These are phyloP conservation scores for Manihot esculenta DNA, from an alignment of 441 rosid genomes.

Conservation along the genomic window DNA sequence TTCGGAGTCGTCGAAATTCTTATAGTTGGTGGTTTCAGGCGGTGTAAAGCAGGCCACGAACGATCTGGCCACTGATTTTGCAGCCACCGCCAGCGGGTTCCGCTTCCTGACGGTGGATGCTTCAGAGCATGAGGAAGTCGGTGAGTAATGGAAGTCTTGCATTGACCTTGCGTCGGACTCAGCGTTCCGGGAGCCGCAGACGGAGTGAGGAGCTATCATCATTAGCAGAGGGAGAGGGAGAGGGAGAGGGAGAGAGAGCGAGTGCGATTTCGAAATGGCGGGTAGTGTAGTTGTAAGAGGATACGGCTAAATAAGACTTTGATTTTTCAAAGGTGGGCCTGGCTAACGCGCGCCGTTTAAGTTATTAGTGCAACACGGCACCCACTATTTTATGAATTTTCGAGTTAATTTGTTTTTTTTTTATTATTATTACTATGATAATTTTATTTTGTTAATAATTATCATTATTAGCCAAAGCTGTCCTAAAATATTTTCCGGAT, in stretches of 20 bases:
- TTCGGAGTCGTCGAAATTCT: slow-evolving; percentile 27
- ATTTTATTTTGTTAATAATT: no score
- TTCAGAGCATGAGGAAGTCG: slow-evolving; percentile 39
- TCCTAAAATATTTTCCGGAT: no score
- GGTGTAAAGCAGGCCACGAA: slow-evolving; percentile 73
- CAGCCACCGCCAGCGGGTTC: slow-evolving; percentile 34
- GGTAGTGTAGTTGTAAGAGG: slow-evolving; percentile 16
- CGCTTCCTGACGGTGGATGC: slow-evolving; percentile 35
- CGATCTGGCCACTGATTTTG: slow-evolving; percentile 52
- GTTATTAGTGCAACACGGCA: neutral
- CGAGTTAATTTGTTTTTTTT: no score
- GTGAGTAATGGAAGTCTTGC: slow-evolving; percentile 35
- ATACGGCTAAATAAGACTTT: slow-evolving; percentile 14
- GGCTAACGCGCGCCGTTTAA: slow-evolving; percentile 22
- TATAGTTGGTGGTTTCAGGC: slow-evolving; percentile 41
- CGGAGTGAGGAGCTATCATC: slow-evolving; percentile 27
- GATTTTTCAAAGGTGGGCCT: slow-evolving; percentile 15
- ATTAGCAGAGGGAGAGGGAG: neutral
- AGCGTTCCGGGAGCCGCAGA: slow-evolving; percentile 36
- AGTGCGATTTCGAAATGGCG: slow-evolving; percentile 19
- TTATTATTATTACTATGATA: no score
- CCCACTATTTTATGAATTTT: neutral
- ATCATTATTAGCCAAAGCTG: no score
- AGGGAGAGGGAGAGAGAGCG: neutral
- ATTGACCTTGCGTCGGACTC: slow-evolving; percentile 38